These are phyloP conservation scores for Aspergillus pseudoviridinutans DNA, from an alignment of 2,329 filamentous ascomycete species.

Conservation along the genomic window DNA sequence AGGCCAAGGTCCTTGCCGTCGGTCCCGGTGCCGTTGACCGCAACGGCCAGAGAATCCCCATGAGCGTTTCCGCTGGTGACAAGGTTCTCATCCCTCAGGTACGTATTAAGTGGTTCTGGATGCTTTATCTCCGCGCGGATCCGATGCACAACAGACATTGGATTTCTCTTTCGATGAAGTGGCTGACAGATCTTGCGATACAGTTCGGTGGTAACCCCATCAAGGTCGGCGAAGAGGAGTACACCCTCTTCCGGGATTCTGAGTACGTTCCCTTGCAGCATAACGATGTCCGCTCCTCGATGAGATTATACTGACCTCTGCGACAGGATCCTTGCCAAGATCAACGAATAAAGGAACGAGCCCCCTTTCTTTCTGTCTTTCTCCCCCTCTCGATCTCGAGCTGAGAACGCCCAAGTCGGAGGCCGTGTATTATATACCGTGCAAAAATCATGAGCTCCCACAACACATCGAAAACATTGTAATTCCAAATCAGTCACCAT, in stretches of 20 bases:
- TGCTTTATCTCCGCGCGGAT: conserved; percentile 11
- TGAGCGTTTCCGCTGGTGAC: conserved; percentile 80
- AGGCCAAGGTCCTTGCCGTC: conserved; percentile 92
- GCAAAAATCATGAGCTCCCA: conserved; percentile 27
- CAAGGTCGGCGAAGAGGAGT: conserved; percentile 98
- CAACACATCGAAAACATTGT: conserved; percentile 15
- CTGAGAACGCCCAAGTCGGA: conserved; percentile 7
- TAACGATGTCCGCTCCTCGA: neutral
- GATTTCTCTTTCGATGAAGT: neutral
- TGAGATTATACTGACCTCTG: conserved; percentile 12
- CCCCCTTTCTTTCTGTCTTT: conserved; percentile 12
- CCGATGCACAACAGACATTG: neutral
- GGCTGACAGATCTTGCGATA: conserved; percentile 18
- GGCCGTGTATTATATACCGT: conserved; percentile 34
- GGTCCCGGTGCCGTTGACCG: conserved; percentile 84
- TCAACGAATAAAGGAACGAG: conserved; percentile 73
- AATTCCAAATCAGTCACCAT: conserved; percentile 20
- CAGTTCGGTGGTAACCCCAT: conserved; percentile 91
- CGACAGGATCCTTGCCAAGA: conserved; percentile 92
- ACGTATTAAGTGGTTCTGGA: conserved; percentile 34
- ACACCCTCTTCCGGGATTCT: conserved; percentile 90
- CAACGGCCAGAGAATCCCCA: conserved; percentile 81
- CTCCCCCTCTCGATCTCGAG: conserved; percentile 12
- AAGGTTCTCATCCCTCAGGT: conserved; percentile 95
- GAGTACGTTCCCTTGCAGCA: conserved; percentile 65